These are phyloP conservation scores for Apostasia ramifera DNA, from an alignment of 106 monocot species.

Conservation along the genomic window DNA sequence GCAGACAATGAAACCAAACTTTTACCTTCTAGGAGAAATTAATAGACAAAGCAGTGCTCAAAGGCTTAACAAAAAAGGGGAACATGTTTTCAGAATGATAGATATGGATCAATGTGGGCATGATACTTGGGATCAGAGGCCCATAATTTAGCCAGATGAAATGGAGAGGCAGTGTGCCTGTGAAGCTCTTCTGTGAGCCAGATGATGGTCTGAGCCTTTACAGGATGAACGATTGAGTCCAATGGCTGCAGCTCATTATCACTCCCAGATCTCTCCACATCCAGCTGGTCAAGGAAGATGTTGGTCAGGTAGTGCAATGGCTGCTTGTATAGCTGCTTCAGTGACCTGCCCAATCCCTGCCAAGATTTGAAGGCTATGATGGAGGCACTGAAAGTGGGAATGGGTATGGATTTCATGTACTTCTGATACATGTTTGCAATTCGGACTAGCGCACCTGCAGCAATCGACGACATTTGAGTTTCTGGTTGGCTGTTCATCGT, in stretches of 20 bases:
- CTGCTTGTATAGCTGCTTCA: constrained; percentile 70
- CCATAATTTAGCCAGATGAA: constrained; percentile 67
- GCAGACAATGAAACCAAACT: no score
- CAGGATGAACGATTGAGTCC: constrained; percentile 59
- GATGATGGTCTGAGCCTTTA: constrained; percentile 75
- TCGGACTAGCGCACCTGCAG: constrained; percentile 56
- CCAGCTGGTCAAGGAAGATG: constrained; percentile 54
- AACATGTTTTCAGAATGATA: constrained; percentile 9
- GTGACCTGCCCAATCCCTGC: constrained; percentile 53
- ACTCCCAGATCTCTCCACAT: constrained; percentile 39
- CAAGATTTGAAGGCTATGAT: constrained; percentile 67
- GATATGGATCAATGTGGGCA: constrained; percentile 47
- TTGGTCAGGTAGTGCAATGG: constrained; percentile 88
- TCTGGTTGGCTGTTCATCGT: no score
- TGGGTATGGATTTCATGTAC: constrained; percentile 60
- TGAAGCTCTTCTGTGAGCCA: constrained; percentile 80
- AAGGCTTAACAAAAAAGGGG: no score
- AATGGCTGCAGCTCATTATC: constrained; percentile 31
- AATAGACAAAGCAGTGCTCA: no score
- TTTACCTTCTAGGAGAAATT: no score
- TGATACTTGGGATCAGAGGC: constrained; percentile 64
- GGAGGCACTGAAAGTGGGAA: constrained; percentile 46
- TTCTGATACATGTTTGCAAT: constrained; percentile 83
- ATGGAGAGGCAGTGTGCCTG: constrained; percentile 46
- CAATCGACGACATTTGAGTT: not conserved